These are phyloP conservation scores for Trichoderma simmonsii DNA, from an alignment of 2,329 filamentous ascomycete genomes.

Conservation along the genomic window DNA sequence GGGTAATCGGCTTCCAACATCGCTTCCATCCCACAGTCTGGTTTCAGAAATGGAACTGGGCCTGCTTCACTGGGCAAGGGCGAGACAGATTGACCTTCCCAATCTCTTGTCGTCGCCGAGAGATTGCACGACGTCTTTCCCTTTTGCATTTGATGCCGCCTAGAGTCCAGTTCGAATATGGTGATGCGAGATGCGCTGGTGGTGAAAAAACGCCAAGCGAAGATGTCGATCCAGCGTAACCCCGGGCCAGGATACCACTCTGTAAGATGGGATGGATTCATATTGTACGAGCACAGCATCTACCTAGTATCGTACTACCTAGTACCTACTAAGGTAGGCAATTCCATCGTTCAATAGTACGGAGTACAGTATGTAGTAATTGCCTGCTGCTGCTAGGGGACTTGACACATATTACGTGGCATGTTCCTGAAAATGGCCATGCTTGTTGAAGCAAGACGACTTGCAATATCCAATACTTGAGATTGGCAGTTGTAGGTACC, in stretches of 20 bases:
- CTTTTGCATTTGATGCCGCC: neutral
- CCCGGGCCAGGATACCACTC: too few species aligned
- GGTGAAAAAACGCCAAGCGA: neutral
- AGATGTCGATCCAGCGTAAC: neutral
- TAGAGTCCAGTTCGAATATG: neutral
- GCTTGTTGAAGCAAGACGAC: neutral
- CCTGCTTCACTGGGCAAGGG: conserved; percentile 8
- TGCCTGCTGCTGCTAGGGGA: neutral
- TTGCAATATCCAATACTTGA: neutral
- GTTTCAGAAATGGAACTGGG: conserved; percentile 12
- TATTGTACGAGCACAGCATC: too few species aligned
- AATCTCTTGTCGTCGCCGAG: conserved; percentile 3
- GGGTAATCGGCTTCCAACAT: conserved; percentile 18
- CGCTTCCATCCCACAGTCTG: conserved; percentile 10
- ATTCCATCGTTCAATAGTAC: too few species aligned
- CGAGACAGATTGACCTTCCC: conserved; percentile 1
- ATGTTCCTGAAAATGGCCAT: neutral
- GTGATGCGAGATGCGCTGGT: neutral
- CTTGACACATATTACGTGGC: conserved; percentile 6
- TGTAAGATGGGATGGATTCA: too few species aligned
- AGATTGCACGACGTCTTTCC: neutral
- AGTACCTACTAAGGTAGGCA: too few species aligned
- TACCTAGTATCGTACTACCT: too few species aligned
- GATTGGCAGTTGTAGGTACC: neutral
- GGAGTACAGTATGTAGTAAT: neutral